Evolutionary conservation across 805 yeast genomes (phyloP), one percentile per base, ranked within the genome.

Genomic region (Sungouiozyma ichnusensis): DNA sequence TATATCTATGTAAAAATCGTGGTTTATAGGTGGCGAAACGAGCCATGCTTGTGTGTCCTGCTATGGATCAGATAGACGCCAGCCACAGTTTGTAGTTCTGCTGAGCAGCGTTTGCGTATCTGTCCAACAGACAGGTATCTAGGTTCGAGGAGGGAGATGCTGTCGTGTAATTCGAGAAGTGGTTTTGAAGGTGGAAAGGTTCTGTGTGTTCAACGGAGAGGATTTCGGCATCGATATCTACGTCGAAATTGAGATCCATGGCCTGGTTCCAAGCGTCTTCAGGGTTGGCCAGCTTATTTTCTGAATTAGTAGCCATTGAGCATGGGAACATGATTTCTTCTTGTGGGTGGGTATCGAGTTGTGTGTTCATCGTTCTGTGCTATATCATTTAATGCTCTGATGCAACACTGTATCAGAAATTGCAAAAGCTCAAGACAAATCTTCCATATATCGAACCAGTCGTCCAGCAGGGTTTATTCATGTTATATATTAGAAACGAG

Each of bases 51-150:
- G n/a, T n/a, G n/a, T n/a, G n/a, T n/a, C n/a, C n/a, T n/a, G n/a
- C n/a, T n/a, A n/a, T n/a, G n/a, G n/a, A 8, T 46, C 40, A 46
- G 17, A 44, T 46, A 2, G 48, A 37, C 9, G 49, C 42, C 11
- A 58, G 46, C 60, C 60, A 57, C 35, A 58, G 43, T 39, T 56
- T 50, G 50, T 57, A 57, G 45, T 57, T 57, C 41, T 50, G 56
- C 44, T 56, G 60, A 16, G 62, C 59, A 5, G 55, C 57, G 37
- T 56, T 46, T 18, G 55, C 55, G 31, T 43, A 48, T 14, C 40
- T 39, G 18, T 47, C 46, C 15, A 38, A 37, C 9, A 51, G 50
- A 32, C 41, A 48, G 35, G 47, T 50, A 33, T 42, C 40, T 9
- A 38, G 27, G 20, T 40, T 32, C 18, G 37, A 18, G 15, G 44